Base-by-base conservation (phyloP, 805 yeast species). In the Candida krabiensis region DNA sequence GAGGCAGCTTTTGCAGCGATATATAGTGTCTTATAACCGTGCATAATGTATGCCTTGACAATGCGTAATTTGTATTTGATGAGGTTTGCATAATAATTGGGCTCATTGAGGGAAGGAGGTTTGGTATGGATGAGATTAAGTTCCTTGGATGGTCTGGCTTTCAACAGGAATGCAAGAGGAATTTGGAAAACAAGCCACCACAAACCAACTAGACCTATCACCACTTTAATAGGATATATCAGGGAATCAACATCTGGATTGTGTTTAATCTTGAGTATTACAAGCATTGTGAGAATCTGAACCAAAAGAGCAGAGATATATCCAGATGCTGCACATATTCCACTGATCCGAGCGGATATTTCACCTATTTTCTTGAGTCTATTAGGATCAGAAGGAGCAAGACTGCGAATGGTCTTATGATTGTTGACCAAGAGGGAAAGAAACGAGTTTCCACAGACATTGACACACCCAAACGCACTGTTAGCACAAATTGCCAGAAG, bases 181-280 rank as follows among this genome's bases (percentile, higher is more conserved):
- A 79, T 35, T 51, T 83, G 88, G 67, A 83, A 84, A 2, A 75
- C 40, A 5, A 81, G 56, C 95, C 95, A 86, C 91, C 93, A 85
- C 1, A 75, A 18, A 1, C 93, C 93, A 13, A 85, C 85, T 21
- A 78, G 56, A 9, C 74, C 64, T 13, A 84, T 71, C 0, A 85
- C 87, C 18, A 73, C 54, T 46, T 80, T 80, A 4, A 83, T 64
- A 7, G 80, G 75, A 38, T 49, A 56, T 6, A 63, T 50, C 9
- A 60, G 37, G 12, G 55, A 47, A 29, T 46, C 50, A 12, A 40
- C 45, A 27, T 47, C 35, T 12, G 53, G 53, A 28, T 44, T 47
- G 15, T 46, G 47, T 32, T 43, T 50, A 30, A 53, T 38, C 12
- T 32, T 47, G 19, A 58, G 26, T 9, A 64, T 53, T 28, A 81